Evolutionary conservation across 306 rosid genomes (phyloP).

Genomic region (Cicer cuneatum): DNA sequence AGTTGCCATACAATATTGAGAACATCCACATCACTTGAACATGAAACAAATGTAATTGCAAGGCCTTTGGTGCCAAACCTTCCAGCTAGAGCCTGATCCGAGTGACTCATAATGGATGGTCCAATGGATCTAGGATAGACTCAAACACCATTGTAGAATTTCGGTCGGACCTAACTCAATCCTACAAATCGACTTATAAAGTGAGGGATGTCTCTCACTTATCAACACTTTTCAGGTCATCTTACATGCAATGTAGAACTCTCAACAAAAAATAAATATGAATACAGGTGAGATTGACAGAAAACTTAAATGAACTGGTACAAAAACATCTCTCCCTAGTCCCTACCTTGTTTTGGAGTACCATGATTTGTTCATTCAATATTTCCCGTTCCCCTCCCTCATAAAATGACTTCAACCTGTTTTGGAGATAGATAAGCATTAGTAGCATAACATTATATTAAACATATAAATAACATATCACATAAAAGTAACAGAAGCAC

Average conservation of each 20-base stretch:
- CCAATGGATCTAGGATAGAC: neutral
- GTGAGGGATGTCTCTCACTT: neutral
- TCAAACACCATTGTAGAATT: neutral
- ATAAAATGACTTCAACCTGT: conserved; percentile 88
- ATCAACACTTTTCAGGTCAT: neutral
- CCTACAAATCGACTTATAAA: neutral
- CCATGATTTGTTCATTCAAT: conserved; percentile 77
- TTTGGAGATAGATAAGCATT: conserved; percentile 34
- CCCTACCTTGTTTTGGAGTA: conserved; percentile 78
- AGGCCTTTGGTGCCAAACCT: too few relatives aligned
- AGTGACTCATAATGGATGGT: neutral
- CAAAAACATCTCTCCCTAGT: conserved; percentile 39
- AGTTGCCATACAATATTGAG: too few relatives aligned
- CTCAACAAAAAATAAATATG: neutral
- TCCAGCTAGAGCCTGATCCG: neutral
- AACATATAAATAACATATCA: neutral
- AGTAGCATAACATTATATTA: conserved; percentile 17
- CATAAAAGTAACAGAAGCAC: conserved; percentile 13
- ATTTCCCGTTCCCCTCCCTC: conserved; percentile 87
- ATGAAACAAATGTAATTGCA: too few relatives aligned
- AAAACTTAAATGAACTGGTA: neutral
- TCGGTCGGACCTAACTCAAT: neutral
- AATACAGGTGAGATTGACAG: conserved; percentile 10
- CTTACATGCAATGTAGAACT: neutral
- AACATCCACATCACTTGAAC: too few relatives aligned